Percentiles rank a stretch among this genome's conserved stretches.
These are phyloP conservation scores for Cyberlindnera mrakii DNA, from an alignment of 805 yeast genomes.

Conservation along the genomic window DNA sequence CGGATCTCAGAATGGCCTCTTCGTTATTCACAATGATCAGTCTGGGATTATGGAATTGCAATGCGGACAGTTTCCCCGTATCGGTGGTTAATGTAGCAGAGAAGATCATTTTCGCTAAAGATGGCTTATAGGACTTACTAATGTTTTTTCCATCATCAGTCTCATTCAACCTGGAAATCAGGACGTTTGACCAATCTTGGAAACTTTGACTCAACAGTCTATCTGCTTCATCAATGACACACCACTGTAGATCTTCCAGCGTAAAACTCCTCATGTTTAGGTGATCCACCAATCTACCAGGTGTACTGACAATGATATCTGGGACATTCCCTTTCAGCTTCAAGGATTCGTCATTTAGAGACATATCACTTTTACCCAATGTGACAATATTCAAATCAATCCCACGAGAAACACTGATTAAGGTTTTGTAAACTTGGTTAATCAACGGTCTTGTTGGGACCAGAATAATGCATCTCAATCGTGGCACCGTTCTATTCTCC, in stretches of 20 bases:
- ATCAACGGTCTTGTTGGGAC: constrained; percentile 90
- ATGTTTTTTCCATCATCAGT: constrained; percentile 25
- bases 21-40: constrained; percentile 66
- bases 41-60: constrained; percentile 67
- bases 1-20: constrained; percentile 34
- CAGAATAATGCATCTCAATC: constrained; percentile 66
- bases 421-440: constrained; percentile 68
- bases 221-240: constrained; percentile 81
- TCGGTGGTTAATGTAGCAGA: constrained; percentile 94
- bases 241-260: constrained; percentile 48
- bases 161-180: constrained; percentile 31
- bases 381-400: constrained; percentile 59
- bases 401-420: constrained; percentile 57
- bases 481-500: constrained; percentile 57
- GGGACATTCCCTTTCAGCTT: constrained; percentile 45
- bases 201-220: constrained; percentile 78
- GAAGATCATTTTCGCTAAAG: constrained; percentile 65
- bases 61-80: constrained; percentile 73
- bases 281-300: constrained; percentile 82
- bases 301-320: constrained; percentile 66
- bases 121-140: constrained; percentile 18
- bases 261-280: constrained; percentile 35
- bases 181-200: constrained; percentile 80
- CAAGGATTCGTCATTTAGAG: constrained; percentile 55
- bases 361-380: constrained; percentile 44